phyloP scores from a whole-genome alignment of 495 filamentous ascomycete genomes.

The Annulohypoxylon moriforme region DNA sequence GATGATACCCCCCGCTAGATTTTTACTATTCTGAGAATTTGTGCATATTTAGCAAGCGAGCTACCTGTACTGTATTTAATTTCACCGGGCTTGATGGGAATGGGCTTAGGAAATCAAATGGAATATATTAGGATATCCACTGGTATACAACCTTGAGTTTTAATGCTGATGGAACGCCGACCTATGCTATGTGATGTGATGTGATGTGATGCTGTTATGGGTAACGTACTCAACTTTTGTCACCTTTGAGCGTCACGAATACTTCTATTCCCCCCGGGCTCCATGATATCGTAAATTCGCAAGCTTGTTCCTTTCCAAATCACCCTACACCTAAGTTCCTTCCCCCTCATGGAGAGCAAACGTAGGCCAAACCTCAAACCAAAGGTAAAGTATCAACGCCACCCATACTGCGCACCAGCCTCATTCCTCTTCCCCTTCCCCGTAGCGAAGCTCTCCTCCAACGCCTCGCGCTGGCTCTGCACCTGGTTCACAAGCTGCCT shows the following conservation, averaged over 20 bases:
- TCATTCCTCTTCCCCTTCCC: conserved; percentile 80
- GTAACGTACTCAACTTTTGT: too few species aligned
- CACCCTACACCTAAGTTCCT: not conserved
- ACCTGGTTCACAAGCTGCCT: conserved; percentile 87
- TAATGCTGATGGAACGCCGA: not conserved
- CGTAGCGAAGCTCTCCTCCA: conserved; percentile 88
- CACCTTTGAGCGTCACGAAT: not conserved
- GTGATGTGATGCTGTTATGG: not conserved
- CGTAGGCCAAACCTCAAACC: too few species aligned
- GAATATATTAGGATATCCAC: not conserved
- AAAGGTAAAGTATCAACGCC: conserved; percentile 70
- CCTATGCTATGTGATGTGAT: conserved; percentile 8
- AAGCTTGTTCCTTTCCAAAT: not conserved
- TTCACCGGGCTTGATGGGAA: not conserved
- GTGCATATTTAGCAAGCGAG: not conserved
- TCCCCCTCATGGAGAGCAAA: not conserved
- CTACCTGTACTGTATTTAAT: not conserved
- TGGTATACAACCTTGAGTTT: not conserved
- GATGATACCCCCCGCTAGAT: conserved; percentile 20
- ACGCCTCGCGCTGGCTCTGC: conserved; percentile 78
- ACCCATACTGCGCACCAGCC: conserved; percentile 85
- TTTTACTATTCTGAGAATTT: not conserved
- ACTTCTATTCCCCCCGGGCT: not conserved
- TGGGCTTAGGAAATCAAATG: not conserved
- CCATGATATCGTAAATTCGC: not conserved